Conservation (phyloP, 768 basidiomycete species). For the Rhodotorula taiwanensis region DNA sequence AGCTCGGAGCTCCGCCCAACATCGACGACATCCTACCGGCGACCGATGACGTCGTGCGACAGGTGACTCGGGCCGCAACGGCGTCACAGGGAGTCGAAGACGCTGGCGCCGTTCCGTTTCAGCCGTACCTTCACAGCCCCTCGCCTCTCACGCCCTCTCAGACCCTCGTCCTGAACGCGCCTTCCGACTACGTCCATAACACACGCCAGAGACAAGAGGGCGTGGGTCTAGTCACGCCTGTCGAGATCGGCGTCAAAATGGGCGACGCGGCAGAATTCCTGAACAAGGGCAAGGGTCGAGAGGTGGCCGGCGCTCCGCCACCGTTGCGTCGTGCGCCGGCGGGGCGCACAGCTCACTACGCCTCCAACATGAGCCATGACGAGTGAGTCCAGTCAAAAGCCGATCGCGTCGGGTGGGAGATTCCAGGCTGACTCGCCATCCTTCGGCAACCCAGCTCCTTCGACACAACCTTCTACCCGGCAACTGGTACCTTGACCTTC, state of each 20-base stretch:
- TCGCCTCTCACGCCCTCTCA: slow-evolving; percentile 16
- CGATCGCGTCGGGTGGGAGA: too few species aligned
- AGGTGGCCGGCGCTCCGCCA: not conserved
- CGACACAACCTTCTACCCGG: slow-evolving; percentile 33
- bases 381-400: too few species aligned
- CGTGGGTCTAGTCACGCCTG: slow-evolving; percentile 18
- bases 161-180: slow-evolving; percentile 6
- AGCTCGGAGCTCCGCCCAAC: slow-evolving; percentile 55
- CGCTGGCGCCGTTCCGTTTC: too few species aligned
- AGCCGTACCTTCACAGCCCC: not conserved
- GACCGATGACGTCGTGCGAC: too few species aligned
- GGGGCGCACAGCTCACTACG: too few species aligned
- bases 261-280: not conserved
- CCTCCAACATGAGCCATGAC: too few species aligned
- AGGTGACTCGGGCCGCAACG: too few species aligned
- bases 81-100: too few species aligned
- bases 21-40: slow-evolving; percentile 13
- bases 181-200: too few species aligned
- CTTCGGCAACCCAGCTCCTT: slow-evolving; percentile 12
- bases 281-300: slow-evolving; percentile 4
- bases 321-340: too few species aligned
- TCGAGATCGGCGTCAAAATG: slow-evolving; percentile 1
- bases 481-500: slow-evolving; percentile 1
- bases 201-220: too few species aligned
- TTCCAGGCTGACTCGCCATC: too few species aligned